Base-by-base conservation (phyloP, 2,329 filamentous ascomycete genomes). In the Xenosphaeropsis pyriputrescens region DNA sequence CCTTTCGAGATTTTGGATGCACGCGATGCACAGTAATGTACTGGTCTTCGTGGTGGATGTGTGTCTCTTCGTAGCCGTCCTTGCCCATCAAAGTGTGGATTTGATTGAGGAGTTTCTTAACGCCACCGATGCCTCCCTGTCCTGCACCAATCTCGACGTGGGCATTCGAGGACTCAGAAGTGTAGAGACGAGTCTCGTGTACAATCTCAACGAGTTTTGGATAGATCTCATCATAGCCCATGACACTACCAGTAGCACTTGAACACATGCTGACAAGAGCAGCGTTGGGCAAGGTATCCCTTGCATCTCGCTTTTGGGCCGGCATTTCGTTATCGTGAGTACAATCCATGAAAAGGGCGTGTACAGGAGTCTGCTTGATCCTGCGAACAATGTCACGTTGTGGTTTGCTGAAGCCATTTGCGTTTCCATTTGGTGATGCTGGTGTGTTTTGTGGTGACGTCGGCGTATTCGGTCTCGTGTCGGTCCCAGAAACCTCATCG, bases 291-390 rank as follows among this genome's bases (percentile, higher is more conserved):
- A 98, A 68, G 0, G 91, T 96, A 55, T 98, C 93, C 42, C 86
- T 75, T 37, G 88, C 88, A 56, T 95, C 88, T 31, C 93, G 74
- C 59, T 95, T 95, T 59, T 98, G 89, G 1, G 89, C 85, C 1
- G 91, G 91, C 2, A 85, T 82, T 61, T 98, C 89, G 50, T 98
- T 98, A 61, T 98, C 91, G 57, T 98, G 91, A 0, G 93, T 98
- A 59, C 93, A 98, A 56, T 98, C 93, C 86, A 96, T 96, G 60
- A 98, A 95, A 1, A 98, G 65, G 1, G 89, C 91, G 47, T 94
- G 88, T 0, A 96, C 81, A 4, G 88, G 85, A 3, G 77, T 83
- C n/a, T 82, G 79, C 47, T 85, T 84, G 57, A 98, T 88, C 43
- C 71, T 79, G 46, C 79, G 81, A 46, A 94, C 69, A 14, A 83